Evolutionary conservation across 371 early-diverging fungal genomes (phyloP).

Genomic region (Mortierella sp.): DNA sequence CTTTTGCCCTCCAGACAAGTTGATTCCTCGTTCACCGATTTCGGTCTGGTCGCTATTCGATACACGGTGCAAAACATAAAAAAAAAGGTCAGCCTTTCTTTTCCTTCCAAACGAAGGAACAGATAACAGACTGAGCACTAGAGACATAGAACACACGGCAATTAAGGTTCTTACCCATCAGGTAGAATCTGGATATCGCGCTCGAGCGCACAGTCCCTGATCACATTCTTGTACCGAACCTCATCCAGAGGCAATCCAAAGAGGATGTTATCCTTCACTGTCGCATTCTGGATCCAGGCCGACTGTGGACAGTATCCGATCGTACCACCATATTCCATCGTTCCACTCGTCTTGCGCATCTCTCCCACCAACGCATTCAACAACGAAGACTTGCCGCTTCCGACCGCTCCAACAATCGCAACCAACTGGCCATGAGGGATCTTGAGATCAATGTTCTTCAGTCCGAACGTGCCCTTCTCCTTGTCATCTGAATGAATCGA

Average conservation of each 20-base stretch:
- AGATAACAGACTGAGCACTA: no score
- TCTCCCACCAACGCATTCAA: conserved; percentile 57
- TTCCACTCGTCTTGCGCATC: conserved; percentile 44
- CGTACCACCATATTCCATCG: conserved; percentile 46
- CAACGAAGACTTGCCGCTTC: conserved; percentile 55
- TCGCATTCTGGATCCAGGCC: conserved; percentile 76
- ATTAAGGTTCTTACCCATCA: conserved; percentile 44
- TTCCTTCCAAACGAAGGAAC: no score
- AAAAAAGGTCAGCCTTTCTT: no score
- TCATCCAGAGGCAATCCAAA: conserved; percentile 67
- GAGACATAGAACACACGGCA: no score
- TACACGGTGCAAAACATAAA: no score
- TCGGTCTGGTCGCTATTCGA: conserved; percentile 80
- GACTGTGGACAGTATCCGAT: conserved; percentile 70
- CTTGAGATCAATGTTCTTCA: conserved; percentile 44
- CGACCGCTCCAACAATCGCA: conserved; percentile 56
- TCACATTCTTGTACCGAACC: conserved; percentile 59
- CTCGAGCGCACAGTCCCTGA: conserved; percentile 65
- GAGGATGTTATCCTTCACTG: conserved; percentile 74
- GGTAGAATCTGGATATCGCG: conserved; percentile 77
- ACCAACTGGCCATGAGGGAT: conserved; percentile 36
- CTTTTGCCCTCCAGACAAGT: conserved; percentile 90
- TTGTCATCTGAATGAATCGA: conserved; percentile 29
- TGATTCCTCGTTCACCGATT: conserved; percentile 91
- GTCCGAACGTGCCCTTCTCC: conserved; percentile 15